Conservation (phyloP, 2,329 filamentous ascomycete genomes). For the Chlorencoelia australis region DNA sequence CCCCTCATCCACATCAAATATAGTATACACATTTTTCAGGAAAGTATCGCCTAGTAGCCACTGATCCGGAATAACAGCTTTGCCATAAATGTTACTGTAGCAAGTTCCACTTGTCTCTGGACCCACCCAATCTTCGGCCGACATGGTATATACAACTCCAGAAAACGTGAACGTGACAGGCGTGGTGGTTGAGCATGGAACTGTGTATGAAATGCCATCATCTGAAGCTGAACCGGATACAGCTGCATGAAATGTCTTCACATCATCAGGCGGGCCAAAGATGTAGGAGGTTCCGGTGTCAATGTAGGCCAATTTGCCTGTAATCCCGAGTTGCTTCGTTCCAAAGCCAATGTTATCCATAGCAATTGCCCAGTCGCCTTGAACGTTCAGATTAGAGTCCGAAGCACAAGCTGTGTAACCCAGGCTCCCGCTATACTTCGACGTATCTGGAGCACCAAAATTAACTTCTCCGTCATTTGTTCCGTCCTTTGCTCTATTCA, state of each 20-base stretch:
- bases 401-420: conserved; percentile 49
- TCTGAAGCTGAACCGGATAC: conserved; percentile 47
- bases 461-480: conserved; percentile 65
- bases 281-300: conserved; percentile 79
- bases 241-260: conserved; percentile 54
- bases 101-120: conserved; percentile 34
- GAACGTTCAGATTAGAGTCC: conserved; percentile 28
- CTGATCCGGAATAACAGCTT: conserved; percentile 47
- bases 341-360: conserved; percentile 56
- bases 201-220: conserved; percentile 52
- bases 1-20: conserved; percentile 66
- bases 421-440: conserved; percentile 58
- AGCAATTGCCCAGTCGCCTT: conserved; percentile 62
- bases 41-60: conserved; percentile 86
- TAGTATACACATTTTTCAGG: conserved; percentile 79
- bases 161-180: conserved; percentile 58
- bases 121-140: conserved; percentile 61
- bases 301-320: conserved; percentile 54
- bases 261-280: conserved; percentile 59
- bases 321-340: conserved; percentile 41
- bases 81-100: conserved; percentile 66
- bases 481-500: conserved; percentile 58
- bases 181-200: conserved; percentile 61
- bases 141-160: conserved; percentile 55
- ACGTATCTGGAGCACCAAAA: conserved; percentile 60